Percentiles rank a stretch among this genome's conserved stretches.
These are phyloP conservation scores for Salvia sclarea DNA, from an alignment of 305 asterid genomes.

Conservation along the genomic window DNA sequence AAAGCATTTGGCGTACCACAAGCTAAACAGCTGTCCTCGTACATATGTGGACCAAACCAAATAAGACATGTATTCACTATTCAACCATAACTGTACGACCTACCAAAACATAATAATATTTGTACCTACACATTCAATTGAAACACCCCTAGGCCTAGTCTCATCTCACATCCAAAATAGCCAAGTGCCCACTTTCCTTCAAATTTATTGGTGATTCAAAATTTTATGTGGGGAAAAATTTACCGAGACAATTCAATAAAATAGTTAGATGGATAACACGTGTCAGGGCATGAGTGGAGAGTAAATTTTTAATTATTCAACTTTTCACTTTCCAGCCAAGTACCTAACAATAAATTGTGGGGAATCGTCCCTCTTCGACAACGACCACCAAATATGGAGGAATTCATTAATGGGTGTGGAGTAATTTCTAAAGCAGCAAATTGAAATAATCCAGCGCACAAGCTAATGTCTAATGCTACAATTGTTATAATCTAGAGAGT, in stretches of 20 bases:
- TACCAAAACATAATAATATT: not conserved
- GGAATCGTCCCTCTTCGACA: slow-evolving; percentile 31
- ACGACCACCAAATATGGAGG: slow-evolving; percentile 37
- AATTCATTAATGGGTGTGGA: slow-evolving; percentile 1
- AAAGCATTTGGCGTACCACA: slow-evolving; percentile 20
- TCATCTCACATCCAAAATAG: slow-evolving; percentile 34
- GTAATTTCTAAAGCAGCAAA: not conserved
- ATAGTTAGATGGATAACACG: slow-evolving; percentile 29
- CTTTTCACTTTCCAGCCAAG: slow-evolving; percentile 34
- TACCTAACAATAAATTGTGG: slow-evolving; percentile 19
- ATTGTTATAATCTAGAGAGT: no score
- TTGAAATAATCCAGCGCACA: not conserved
- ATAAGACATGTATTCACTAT: not conserved
- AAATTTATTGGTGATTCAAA: slow-evolving; percentile 37
- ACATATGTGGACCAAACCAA: slow-evolving; percentile 41
- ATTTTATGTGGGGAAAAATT: slow-evolving; percentile 5
- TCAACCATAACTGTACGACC: slow-evolving; percentile 18
- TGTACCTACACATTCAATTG: slow-evolving; percentile 25
- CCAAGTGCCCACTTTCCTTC: slow-evolving; percentile 38
- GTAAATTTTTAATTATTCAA: slow-evolving; percentile 29
- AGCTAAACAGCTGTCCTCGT: slow-evolving; percentile 48
- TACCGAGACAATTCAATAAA: slow-evolving; percentile 18
- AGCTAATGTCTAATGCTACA: not conserved
- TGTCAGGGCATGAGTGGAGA: slow-evolving; percentile 34
- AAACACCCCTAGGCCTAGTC: slow-evolving; percentile 6